Conservation (phyloP, 106 monocot species). For the Dendrobium huoshanense region DNA sequence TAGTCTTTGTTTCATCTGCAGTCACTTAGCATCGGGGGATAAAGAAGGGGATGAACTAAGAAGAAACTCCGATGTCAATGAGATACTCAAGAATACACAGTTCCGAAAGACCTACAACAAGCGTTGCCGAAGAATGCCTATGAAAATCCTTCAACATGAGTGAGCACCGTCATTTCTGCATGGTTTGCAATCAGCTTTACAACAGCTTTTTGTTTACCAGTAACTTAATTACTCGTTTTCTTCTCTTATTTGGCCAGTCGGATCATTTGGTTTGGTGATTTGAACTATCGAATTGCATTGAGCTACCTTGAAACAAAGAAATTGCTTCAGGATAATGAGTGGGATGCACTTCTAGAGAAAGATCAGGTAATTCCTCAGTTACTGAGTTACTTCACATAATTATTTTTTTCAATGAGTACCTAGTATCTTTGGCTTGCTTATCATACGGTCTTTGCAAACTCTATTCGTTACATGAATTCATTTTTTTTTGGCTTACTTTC, state of each 20-base stretch:
- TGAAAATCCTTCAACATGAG: slow-evolving; percentile 69
- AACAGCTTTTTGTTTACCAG: neutral
- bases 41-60: slow-evolving; percentile 66
- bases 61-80: slow-evolving; percentile 61
- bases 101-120: slow-evolving; percentile 47
- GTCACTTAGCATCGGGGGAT: slow-evolving; percentile 67
- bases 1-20: slow-evolving; percentile 62
- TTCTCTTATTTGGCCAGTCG: slow-evolving; percentile 29
- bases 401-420: neutral
- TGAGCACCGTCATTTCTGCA: slow-evolving; percentile 14
- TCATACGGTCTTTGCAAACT: neutral
- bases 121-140: slow-evolving; percentile 30
- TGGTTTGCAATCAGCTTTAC: neutral
- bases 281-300: slow-evolving; percentile 71
- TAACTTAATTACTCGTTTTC: neutral
- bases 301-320: slow-evolving; percentile 54
- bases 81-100: slow-evolving; percentile 59
- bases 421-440: neutral
- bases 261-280: slow-evolving; percentile 75
- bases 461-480: neutral
- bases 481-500: neutral
- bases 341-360: slow-evolving; percentile 65
- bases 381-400: neutral
- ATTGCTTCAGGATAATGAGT: slow-evolving; percentile 50
- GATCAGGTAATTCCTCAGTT: slow-evolving; percentile 53